phyloP scores from a whole-genome alignment of 140 eudicot genomes.

The Flaveria floridana region DNA sequence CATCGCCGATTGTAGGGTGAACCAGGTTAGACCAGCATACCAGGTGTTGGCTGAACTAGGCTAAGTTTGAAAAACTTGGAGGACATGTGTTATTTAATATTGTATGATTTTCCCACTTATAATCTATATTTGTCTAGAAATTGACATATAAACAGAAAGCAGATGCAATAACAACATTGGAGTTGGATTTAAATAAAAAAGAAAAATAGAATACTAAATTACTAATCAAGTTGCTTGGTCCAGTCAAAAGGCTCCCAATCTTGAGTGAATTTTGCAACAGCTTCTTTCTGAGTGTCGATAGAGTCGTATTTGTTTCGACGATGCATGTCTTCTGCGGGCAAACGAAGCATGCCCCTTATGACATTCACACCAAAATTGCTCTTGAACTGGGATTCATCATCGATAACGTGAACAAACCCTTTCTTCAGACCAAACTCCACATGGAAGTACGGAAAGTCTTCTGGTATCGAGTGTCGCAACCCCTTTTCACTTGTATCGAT shows the following conservation, averaged over 20 bases:
- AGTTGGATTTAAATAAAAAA: background rate
- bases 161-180: background rate
- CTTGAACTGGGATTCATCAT: conserved; percentile 69
- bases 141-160: background rate
- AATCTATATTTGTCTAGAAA: too few species aligned
- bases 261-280: conserved; percentile 49
- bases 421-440: conserved; percentile 85
- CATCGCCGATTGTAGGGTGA: too few species aligned
- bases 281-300: conserved; percentile 60
- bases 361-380: conserved; percentile 79
- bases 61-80: too few species aligned
- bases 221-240: conserved; percentile 76
- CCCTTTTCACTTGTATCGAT: conserved; percentile 92
- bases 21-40: too few species aligned
- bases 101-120: too few species aligned
- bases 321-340: conserved; percentile 87
- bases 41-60: too few species aligned
- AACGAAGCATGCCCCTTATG: conserved; percentile 70
- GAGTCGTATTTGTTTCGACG: conserved; percentile 61
- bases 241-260: conserved; percentile 91
- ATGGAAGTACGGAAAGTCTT: conserved; percentile 82
- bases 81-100: too few species aligned
- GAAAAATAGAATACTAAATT: conserved; percentile 16
- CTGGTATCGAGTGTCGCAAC: conserved; percentile 70
- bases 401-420: conserved; percentile 89